Conservation (phyloP, 148 eudicot species). For the Chenopodium album region DNA sequence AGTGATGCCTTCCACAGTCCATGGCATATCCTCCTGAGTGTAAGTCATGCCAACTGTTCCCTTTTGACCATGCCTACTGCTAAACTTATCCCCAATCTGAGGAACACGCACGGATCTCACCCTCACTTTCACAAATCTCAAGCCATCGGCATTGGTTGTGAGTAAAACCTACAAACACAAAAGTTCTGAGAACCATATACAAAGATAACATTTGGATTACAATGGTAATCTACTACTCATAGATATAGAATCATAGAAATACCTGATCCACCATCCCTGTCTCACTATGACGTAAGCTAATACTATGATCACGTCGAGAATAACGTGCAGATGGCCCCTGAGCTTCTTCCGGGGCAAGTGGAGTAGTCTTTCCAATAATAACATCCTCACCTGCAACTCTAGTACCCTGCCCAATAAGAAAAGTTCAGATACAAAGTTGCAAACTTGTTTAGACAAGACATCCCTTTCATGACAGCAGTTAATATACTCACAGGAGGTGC, state of each 20-base stretch:
- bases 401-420: constrained; percentile 59
- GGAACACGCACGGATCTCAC: constrained; percentile 94
- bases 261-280: constrained; percentile 96
- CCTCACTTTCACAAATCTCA: constrained; percentile 95
- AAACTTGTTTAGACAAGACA: background rate
- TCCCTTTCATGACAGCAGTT: background rate
- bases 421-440: constrained; percentile 7
- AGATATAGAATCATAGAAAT: background rate
- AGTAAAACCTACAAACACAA: constrained; percentile 53
- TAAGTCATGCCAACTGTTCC: constrained; percentile 99
- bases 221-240: constrained; percentile 3
- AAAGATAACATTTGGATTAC: background rate
- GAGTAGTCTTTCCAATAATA: constrained; percentile 94
- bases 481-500: constrained; percentile 86
- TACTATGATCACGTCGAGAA: constrained; percentile 84
- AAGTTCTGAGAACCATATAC: constrained; percentile 3
- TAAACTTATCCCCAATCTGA: constrained; percentile 96
- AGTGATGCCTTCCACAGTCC: constrained; percentile 88
- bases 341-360: constrained; percentile 77
- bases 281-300: constrained; percentile 96
- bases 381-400: constrained; percentile 98
- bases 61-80: constrained; percentile 96
- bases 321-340: constrained; percentile 80
- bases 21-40: constrained; percentile 99
- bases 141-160: constrained; percentile 94